A percentile compares a stretch with the other conserved stretches of the same genome.
These are phyloP conservation scores for Bruguiera hainesii DNA, from an alignment of 441 rosid genomes.

Conservation along the genomic window DNA sequence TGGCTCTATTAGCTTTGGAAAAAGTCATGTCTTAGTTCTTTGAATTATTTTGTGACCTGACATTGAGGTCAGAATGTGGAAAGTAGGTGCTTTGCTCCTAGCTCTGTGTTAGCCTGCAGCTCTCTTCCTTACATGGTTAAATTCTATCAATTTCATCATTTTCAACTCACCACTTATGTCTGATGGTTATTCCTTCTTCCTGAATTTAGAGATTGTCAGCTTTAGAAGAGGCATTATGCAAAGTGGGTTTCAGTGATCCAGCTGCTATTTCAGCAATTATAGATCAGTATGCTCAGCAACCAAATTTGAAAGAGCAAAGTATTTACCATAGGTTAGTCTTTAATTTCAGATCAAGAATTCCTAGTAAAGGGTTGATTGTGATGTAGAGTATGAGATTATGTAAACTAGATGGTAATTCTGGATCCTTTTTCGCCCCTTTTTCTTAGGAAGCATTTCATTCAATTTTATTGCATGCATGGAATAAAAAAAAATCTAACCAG, in stretches of 20 bases:
- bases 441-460: too few relatives aligned
- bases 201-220: conserved; percentile 53
- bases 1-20: too few relatives aligned
- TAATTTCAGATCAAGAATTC: background rate
- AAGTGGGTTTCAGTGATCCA: conserved; percentile 48
- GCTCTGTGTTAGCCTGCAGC: too few relatives aligned
- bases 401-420: too few relatives aligned
- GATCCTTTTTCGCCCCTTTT: too few relatives aligned
- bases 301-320: conserved; percentile 60
- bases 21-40: background rate
- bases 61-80: background rate
- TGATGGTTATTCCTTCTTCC: conserved; percentile 8
- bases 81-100: too few relatives aligned
- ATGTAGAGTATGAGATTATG: too few relatives aligned
- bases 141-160: background rate
- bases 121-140: background rate
- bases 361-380: background rate
- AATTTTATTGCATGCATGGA: too few relatives aligned
- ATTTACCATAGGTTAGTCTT: conserved; percentile 52
- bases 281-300: conserved; percentile 51
- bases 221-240: conserved; percentile 60
- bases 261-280: conserved; percentile 49
- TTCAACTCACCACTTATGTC: background rate
- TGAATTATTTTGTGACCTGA: background rate
- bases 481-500: too few relatives aligned